Conservation (phyloP, 2,329 filamentous ascomycete species). For the Ceratocystis destructans region DNA sequence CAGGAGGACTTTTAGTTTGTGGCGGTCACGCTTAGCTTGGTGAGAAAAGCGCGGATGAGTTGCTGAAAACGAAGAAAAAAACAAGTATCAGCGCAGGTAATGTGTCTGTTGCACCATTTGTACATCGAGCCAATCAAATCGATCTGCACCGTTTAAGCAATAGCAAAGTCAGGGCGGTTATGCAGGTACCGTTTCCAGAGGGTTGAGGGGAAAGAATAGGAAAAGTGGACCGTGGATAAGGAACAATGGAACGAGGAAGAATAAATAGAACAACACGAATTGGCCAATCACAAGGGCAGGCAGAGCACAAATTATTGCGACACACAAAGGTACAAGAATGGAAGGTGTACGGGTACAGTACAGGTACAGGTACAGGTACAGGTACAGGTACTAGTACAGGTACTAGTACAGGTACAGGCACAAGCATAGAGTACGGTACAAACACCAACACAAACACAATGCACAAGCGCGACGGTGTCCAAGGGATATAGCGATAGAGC, state of each 20-base stretch:
- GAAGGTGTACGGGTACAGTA: not conserved
- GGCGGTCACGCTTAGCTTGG: too few species aligned
- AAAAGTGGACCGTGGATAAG: not conserved
- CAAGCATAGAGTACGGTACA: not conserved
- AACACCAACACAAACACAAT: not conserved
- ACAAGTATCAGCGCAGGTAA: too few species aligned
- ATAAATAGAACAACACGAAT: not conserved
- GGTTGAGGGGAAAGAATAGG: not conserved
- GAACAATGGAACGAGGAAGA: not conserved
- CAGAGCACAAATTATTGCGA: not conserved
- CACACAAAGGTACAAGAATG: not conserved
- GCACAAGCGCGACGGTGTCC: not conserved
- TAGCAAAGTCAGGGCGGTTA: not conserved
- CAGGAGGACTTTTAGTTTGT: not conserved
- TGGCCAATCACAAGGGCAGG: not conserved
- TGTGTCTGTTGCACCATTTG: too few species aligned
- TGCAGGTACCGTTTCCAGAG: not conserved
- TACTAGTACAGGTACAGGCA: not conserved
- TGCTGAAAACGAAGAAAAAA: too few species aligned
- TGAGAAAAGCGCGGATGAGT: too few species aligned
- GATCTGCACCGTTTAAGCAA: not conserved
- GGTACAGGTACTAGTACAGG: not conserved
- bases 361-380: not conserved
- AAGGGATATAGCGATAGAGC: not conserved
- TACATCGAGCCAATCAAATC: not conserved